phyloP scores from a whole-genome alignment of 2,329 filamentous ascomycete species.

The Aspergillus aculeatus region DNA sequence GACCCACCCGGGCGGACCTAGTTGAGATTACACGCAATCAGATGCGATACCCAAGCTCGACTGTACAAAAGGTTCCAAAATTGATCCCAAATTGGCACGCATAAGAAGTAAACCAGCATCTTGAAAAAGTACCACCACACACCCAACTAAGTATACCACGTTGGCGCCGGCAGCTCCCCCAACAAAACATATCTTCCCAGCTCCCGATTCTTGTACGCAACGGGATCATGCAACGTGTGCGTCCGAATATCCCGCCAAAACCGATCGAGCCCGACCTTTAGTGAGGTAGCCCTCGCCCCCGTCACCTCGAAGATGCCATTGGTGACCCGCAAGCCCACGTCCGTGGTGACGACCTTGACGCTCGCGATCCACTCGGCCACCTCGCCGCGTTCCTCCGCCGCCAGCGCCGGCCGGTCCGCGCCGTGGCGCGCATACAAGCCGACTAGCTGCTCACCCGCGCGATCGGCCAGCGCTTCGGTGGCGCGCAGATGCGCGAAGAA shows the following conservation, averaged over 20 bases:
- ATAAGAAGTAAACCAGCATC: no score
- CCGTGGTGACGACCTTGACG: conserved; percentile 62
- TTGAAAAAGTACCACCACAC: no score
- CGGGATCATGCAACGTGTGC: conserved; percentile 65
- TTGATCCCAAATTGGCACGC: no score
- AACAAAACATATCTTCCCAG: conserved; percentile 58
- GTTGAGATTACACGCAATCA: no score
- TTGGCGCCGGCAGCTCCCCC: conserved; percentile 57
- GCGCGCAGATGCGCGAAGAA: conserved; percentile 63
- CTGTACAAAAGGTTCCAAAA: no score
- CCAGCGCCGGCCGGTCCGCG: conserved; percentile 45
- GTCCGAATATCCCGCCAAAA: conserved; percentile 68
- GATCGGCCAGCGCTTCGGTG: conserved; percentile 58
- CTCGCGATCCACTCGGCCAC: conserved; percentile 63
- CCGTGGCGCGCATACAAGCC: conserved; percentile 48
- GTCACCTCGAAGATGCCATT: conserved; percentile 65
- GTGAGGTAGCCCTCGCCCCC: conserved; percentile 57
- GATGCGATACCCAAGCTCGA: no score
- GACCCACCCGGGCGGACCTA: no score
- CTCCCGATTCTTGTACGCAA: conserved; percentile 66
- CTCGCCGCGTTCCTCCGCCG: conserved; percentile 56
- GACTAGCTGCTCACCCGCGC: conserved; percentile 52
- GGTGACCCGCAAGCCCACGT: conserved; percentile 59
- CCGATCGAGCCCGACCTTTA: conserved; percentile 60
- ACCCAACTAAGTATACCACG: conserved; percentile 53